These are phyloP conservation scores for Cerrena zonata DNA, from an alignment of 1,284 basidiomycete genomes.

Conservation along the genomic window DNA sequence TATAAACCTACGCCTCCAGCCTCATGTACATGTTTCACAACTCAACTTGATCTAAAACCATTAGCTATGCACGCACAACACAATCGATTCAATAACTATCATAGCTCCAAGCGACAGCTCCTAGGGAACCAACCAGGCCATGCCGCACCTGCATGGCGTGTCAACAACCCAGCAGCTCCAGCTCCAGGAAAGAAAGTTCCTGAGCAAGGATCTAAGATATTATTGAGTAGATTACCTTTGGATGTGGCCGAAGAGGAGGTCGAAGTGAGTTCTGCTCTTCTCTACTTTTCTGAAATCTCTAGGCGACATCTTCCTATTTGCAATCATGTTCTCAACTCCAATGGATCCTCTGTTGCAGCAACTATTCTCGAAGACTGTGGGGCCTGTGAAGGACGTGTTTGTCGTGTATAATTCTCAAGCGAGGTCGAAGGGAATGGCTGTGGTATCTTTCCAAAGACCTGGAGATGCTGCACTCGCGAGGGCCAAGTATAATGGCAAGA, in stretches of 20 bases:
- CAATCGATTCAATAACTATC: slow-evolving; percentile 28
- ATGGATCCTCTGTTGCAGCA: slow-evolving; percentile 39
- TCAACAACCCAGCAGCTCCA: slow-evolving; percentile 26
- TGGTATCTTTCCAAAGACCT: slow-evolving; percentile 56
- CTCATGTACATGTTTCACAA: not conserved
- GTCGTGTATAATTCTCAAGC: slow-evolving; percentile 69
- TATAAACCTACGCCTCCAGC: not conserved
- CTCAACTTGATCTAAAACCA: too few relatives aligned
- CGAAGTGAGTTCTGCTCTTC: slow-evolving; percentile 42
- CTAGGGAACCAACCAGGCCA: slow-evolving; percentile 50
- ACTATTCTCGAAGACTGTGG: slow-evolving; percentile 68
- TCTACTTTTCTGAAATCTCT: not conserved
- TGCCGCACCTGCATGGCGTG: slow-evolving; percentile 56
- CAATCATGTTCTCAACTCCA: too few relatives aligned
- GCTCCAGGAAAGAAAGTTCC: slow-evolving; percentile 22
- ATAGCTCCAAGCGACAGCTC: slow-evolving; percentile 49
- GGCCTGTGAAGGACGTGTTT: slow-evolving; percentile 62
- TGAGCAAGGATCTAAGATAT: slow-evolving; percentile 57
- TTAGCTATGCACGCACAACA: not conserved
- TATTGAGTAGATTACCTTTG: slow-evolving; percentile 60
- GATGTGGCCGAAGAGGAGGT: slow-evolving; percentile 67
- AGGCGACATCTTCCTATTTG: slow-evolving; percentile 10
- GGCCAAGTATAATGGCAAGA: slow-evolving; percentile 65
- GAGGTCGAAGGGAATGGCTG: slow-evolving; percentile 68
- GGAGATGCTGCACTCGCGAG: slow-evolving; percentile 58